A percentile compares a stretch with the other conserved stretches of the same genome.
Conservation (phyloP, 2,329 filamentous ascomycete genomes). For the Rutstroemia sp. region DNA sequence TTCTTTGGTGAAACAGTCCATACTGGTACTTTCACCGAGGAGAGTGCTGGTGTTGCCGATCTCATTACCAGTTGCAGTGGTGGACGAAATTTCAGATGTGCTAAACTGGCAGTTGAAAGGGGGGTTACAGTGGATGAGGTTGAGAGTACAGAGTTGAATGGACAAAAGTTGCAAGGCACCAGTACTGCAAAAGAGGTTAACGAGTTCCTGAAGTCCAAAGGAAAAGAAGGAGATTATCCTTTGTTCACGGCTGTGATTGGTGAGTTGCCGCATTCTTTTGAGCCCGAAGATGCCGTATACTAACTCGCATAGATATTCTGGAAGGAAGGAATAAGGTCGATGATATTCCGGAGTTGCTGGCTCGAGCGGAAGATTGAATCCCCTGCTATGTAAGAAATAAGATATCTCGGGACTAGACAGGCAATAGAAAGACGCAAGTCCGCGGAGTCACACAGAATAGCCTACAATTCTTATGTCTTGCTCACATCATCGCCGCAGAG, state of each 20-base stretch:
- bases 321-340: conserved; percentile 68
- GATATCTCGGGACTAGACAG: neutral
- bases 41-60: conserved; percentile 91
- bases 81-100: conserved; percentile 90
- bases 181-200: conserved; percentile 88
- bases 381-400: neutral
- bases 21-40: conserved; percentile 87
- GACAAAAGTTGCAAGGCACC: conserved; percentile 93
- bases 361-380: conserved; percentile 13
- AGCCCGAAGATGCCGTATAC: neutral
- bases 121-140: conserved; percentile 78
- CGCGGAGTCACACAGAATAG: neutral
- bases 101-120: conserved; percentile 77
- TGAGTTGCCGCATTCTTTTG: conserved; percentile 11
- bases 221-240: conserved; percentile 76
- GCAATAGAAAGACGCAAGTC: conserved; percentile 8
- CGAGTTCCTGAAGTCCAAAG: conserved; percentile 73
- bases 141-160: conserved; percentile 83
- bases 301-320: conserved; percentile 50
- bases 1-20: conserved; percentile 84
- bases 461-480: neutral
- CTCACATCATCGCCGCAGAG: neutral
- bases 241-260: conserved; percentile 80
- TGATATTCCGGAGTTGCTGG: conserved; percentile 62
- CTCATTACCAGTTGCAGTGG: conserved; percentile 90